Conservation (phyloP, 768 basidiomycete species). For the Tulasnella sp. region DNA sequence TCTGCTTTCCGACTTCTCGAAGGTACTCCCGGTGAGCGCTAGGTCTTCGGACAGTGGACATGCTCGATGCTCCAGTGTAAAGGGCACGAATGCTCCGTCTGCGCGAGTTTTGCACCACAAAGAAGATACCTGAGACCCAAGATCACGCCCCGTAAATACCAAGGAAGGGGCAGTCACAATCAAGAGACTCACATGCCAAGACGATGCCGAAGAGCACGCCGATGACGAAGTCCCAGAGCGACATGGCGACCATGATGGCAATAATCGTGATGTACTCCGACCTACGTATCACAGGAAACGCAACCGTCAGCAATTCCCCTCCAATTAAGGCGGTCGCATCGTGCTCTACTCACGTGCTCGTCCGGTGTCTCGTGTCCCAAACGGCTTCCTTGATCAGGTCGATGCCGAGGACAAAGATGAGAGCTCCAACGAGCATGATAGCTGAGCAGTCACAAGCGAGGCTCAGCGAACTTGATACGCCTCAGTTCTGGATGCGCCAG, state of each 20-base stretch:
- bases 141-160: background rate
- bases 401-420: conserved; percentile 93
- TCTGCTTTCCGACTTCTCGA: conserved; percentile 90
- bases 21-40: conserved; percentile 86
- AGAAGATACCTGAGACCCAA: conserved; percentile 71
- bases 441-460: conserved; percentile 51
- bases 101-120: conserved; percentile 94
- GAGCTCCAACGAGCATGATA: conserved; percentile 85
- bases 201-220: conserved; percentile 92
- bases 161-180: background rate
- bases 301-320: background rate
- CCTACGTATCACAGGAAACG: conserved; percentile 46
- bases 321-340: background rate
- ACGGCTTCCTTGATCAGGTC: conserved; percentile 94
- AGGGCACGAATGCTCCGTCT: conserved; percentile 80
- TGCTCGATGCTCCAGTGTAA: conserved; percentile 78
- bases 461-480: background rate
- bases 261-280: conserved; percentile 81
- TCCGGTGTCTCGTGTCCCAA: conserved; percentile 92
- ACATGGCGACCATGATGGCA: conserved; percentile 91
- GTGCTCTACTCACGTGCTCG: conserved; percentile 63
- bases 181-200: conserved; percentile 71
- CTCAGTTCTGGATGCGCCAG: background rate
- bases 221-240: conserved; percentile 89
- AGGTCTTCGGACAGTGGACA: conserved; percentile 91